Base-by-base conservation (phyloP, 352 stramenopile genomes). In the Phytophthora litchii region DNA sequence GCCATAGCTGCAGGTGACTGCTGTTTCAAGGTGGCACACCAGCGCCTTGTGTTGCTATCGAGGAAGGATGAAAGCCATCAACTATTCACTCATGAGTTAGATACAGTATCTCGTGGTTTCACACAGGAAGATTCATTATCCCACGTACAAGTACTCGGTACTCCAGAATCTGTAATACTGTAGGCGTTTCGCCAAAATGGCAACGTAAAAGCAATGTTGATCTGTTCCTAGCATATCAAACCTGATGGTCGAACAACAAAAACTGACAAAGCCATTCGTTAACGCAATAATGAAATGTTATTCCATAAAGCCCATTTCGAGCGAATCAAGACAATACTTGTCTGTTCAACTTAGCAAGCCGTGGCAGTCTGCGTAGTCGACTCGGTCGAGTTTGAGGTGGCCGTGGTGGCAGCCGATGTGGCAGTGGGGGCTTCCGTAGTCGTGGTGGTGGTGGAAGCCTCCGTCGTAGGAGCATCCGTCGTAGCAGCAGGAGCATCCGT, bases 331-430 rank as follows among this genome's bases (percentile, higher is more conserved):
- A 37, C 23, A 37, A 9, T 31, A 3, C 14, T 25, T 17, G n/a
- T 31, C 10, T 11, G 16, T 8, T 16, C 48, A 48, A 47, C 21
- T 65, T 70, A 65, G 23, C 61, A 70, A 20, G 61, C 49, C 0
- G 12, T 56, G 12, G 47, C 27, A 11, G 60, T 52, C 46, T 55
- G 43, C 4, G 54, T 48, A 17, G 45, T 38, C 12, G 42, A 29
- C 42, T 44, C 45, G n/a, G 53, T 59, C 46, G 52, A 54, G 54
- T 52, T 64, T 35, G 60, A 41, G 3, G 60, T 64, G 0, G 58
- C 52, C 6, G 58, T 41, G 27, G 59, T 57, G 17, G 37, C 59
- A n/a, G 51, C 53, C 3, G 59, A 32, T 16, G 58, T 55, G 49
- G 49, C 40, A 13, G 56, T 31, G 14, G 56, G 42, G 34, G 52